Conservation (phyloP, 2,329 filamentous ascomycete genomes). For the Coleophoma cylindrospora region DNA sequence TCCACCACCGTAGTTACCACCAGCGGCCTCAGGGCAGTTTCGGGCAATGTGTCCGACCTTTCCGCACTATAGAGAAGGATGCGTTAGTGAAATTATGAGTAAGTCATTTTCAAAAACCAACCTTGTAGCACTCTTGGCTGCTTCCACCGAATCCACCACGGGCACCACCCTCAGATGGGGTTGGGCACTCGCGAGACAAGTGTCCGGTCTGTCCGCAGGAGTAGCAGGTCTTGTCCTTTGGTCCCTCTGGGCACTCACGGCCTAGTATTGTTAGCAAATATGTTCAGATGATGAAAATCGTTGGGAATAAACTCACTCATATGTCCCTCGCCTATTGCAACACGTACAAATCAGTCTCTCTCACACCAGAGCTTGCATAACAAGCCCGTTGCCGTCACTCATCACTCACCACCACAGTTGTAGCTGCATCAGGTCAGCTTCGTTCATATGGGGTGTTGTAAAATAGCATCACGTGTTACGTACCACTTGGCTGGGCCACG, state of each 20-base stretch:
- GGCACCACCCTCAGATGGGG: slow-evolving; percentile 24
- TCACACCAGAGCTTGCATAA: slow-evolving; percentile 6
- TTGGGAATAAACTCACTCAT: slow-evolving; percentile 58
- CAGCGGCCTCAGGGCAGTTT: slow-evolving; percentile 70
- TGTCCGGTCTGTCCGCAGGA: slow-evolving; percentile 80
- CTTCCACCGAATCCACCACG: slow-evolving; percentile 27
- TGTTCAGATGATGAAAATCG: slow-evolving; percentile 5
- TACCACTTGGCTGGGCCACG: slow-evolving; percentile 80
- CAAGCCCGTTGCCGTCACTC: slow-evolving; percentile 27
- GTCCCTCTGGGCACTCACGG: slow-evolving; percentile 85
- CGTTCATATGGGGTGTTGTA: neutral
- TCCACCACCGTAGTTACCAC: slow-evolving; percentile 43
- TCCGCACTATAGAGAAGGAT: slow-evolving; percentile 57
- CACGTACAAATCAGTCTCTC: slow-evolving; percentile 25
- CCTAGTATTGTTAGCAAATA: slow-evolving; percentile 38
- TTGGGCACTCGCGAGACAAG: slow-evolving; percentile 71
- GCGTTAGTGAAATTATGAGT: slow-evolving; percentile 10
- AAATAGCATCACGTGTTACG: slow-evolving; percentile 24
- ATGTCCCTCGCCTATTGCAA: slow-evolving; percentile 56
- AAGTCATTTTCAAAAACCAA: slow-evolving; percentile 1
- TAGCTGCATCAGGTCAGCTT: slow-evolving; percentile 47
- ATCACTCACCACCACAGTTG: slow-evolving; percentile 66
- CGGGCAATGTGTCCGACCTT: slow-evolving; percentile 95
- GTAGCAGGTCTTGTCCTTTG: slow-evolving; percentile 83
- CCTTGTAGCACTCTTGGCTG: slow-evolving; percentile 83